phyloP scores from a whole-genome alignment of 1,139 yeast species.

The Geotrichum reessii region DNA sequence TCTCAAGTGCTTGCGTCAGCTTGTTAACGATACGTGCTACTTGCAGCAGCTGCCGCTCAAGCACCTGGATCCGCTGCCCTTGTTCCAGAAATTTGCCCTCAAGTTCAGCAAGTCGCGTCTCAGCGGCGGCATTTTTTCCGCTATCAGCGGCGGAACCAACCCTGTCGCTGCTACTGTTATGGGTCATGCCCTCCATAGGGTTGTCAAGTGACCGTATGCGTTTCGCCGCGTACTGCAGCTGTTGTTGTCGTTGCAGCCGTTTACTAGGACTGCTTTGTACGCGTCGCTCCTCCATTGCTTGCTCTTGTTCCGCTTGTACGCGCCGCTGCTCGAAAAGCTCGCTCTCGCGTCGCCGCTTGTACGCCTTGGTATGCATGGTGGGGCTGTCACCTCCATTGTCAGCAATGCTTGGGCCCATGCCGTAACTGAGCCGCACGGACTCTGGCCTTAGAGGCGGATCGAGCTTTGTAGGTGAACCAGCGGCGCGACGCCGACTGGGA shows the following conservation, averaged over 20 bases:
- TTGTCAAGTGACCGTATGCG: neutral
- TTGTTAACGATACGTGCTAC: neutral
- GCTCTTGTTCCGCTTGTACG: neutral
- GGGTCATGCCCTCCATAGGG: neutral
- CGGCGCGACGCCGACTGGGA: neutral
- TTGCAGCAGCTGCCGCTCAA: neutral
- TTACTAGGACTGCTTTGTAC: neutral
- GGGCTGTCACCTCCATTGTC: constrained; percentile 7
- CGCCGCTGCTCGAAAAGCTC: neutral
- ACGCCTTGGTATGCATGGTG: constrained; percentile 11
- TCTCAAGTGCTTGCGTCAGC: neutral
- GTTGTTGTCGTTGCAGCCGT: neutral
- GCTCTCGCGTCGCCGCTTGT: constrained; percentile 7
- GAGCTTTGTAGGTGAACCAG: neutral
- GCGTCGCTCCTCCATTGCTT: neutral
- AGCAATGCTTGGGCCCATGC: constrained; percentile 8
- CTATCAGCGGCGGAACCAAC: neutral
- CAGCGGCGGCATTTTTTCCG: neutral
- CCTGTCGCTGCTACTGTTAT: neutral
- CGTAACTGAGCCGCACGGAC: constrained; percentile 5
- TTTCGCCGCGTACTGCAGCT: neutral
- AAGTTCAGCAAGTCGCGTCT: neutral
- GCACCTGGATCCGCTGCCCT: neutral
- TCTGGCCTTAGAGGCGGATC: neutral
- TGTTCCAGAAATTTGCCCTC: neutral